Evolutionary conservation across 371 early-diverging fungal genomes (phyloP).

Genomic region (Circinella minor): DNA sequence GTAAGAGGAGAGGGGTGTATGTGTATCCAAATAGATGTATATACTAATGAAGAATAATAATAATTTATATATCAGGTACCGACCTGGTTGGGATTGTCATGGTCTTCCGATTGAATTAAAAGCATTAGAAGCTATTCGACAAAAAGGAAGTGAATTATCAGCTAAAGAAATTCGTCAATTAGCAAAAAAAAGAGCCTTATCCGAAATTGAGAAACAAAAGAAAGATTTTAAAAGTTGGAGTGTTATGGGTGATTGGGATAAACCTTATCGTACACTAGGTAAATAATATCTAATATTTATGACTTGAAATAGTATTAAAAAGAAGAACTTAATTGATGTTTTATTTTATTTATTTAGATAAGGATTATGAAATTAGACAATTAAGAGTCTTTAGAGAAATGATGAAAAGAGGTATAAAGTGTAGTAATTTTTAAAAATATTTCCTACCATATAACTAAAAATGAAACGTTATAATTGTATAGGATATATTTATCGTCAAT

Average conservation of each 20-base stretch:
- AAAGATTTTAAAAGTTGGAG: slow-evolving; percentile 74
- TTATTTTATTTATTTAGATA: slow-evolving; percentile 37
- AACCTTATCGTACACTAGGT: slow-evolving; percentile 79
- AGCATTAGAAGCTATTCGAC: slow-evolving; percentile 71
- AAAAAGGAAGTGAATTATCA: slow-evolving; percentile 44
- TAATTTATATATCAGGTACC: slow-evolving; percentile 54
- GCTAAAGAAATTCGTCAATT: slow-evolving; percentile 71
- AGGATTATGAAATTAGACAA: slow-evolving; percentile 82
- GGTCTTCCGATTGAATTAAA: slow-evolving; percentile 97
- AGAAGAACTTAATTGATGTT: not conserved
- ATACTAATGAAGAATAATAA: not conserved
- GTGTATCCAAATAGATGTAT: not conserved
- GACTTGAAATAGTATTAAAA: not conserved
- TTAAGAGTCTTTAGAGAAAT: slow-evolving; percentile 78
- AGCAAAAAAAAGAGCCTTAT: slow-evolving; percentile 73
- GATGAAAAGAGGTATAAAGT: slow-evolving; percentile 64
- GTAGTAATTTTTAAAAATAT: too few species aligned
- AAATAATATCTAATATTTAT: slow-evolving; percentile 2
- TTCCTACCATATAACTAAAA: not conserved
- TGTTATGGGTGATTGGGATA: slow-evolving; percentile 87
- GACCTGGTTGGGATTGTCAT: slow-evolving; percentile 98
- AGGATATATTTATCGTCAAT: slow-evolving; percentile 75
- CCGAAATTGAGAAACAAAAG: slow-evolving; percentile 72
- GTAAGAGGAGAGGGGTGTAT: slow-evolving; percentile 35
- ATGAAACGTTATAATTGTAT: not conserved